phyloP scores from a whole-genome alignment of 1,284 basidiomycete species.

The Sphaerobolus stellatus region DNA sequence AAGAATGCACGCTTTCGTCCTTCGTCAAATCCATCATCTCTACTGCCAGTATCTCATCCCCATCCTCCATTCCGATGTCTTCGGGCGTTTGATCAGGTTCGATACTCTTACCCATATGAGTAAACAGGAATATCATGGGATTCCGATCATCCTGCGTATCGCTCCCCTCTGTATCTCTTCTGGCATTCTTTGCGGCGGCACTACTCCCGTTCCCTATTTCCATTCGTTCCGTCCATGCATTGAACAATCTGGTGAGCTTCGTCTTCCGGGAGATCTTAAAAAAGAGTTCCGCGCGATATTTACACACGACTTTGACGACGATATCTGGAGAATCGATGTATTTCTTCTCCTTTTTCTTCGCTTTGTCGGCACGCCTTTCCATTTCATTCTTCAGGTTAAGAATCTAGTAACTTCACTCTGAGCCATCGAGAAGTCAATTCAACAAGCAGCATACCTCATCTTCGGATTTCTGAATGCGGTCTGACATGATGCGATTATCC shows the following conservation, averaged over 20 bases:
- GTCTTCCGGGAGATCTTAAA: constrained; percentile 87
- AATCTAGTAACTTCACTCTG: constrained; percentile 44
- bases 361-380: constrained; percentile 70
- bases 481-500: constrained; percentile 73
- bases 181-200: constrained; percentile 9
- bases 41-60: constrained; percentile 80
- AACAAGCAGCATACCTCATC: constrained; percentile 56
- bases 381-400: constrained; percentile 75
- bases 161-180: constrained; percentile 2
- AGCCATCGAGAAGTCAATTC: not conserved
- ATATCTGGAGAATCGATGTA: constrained; percentile 79
- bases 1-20: constrained; percentile 16
- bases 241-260: constrained; percentile 74
- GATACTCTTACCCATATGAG: constrained; percentile 70
- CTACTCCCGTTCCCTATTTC: constrained; percentile 42
- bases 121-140: constrained; percentile 75
- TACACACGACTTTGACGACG: constrained; percentile 79
- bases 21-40: constrained; percentile 85
- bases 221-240: constrained; percentile 85
- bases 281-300: constrained; percentile 81
- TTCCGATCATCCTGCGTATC: constrained; percentile 12
- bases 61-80: constrained; percentile 78
- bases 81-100: constrained; percentile 80
- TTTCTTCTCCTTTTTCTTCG: constrained; percentile 70
- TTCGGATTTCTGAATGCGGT: constrained; percentile 77